phyloP scores from a whole-genome alignment of 2,329 filamentous ascomycete genomes.

The Aspergillus costaricaensis region DNA sequence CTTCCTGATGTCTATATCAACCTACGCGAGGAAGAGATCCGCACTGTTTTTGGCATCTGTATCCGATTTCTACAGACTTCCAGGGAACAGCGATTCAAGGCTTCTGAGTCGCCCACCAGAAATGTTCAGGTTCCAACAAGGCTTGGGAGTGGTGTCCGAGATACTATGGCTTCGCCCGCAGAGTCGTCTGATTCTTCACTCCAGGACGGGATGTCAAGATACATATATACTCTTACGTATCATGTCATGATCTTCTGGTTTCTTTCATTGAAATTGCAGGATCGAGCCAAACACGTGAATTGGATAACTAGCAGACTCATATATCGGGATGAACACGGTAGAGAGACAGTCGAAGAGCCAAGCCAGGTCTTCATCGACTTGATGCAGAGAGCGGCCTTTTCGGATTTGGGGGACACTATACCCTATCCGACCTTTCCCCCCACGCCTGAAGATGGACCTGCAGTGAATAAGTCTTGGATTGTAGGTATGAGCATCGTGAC shows the following conservation, averaged over 20 bases:
- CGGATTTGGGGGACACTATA: conserved; percentile 72
- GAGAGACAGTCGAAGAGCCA: conserved; percentile 81
- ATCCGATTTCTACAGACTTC: conserved; percentile 91
- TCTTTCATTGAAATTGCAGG: conserved; percentile 78
- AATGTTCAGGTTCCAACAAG: conserved; percentile 40
- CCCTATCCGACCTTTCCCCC: conserved; percentile 46
- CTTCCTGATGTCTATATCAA: conserved; percentile 84
- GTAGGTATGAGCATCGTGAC: conserved; percentile 55
- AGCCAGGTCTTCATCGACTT: conserved; percentile 92
- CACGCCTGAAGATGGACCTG: conserved; percentile 44
- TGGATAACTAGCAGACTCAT: conserved; percentile 86
- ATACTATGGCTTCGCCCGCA: conserved; percentile 37
- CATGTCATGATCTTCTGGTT: conserved; percentile 99
- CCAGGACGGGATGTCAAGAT: conserved; percentile 81
- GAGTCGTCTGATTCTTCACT: conserved; percentile 42
- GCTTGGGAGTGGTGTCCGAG: conserved; percentile 48
- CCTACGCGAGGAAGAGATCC: conserved; percentile 87
- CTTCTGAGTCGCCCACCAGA: conserved; percentile 36
- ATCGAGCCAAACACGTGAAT: conserved; percentile 78
- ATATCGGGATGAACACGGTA: conserved; percentile 74
- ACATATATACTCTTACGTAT: conserved; percentile 90
- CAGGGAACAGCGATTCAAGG: conserved; percentile 57
- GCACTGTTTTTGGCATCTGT: conserved; percentile 91
- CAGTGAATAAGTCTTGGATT: conserved; percentile 52
- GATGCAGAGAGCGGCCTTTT: conserved; percentile 85